These are phyloP conservation scores for Sporothrix brunneoviolacea DNA, from an alignment of 2,329 filamentous ascomycete genomes.

Conservation along the genomic window DNA sequence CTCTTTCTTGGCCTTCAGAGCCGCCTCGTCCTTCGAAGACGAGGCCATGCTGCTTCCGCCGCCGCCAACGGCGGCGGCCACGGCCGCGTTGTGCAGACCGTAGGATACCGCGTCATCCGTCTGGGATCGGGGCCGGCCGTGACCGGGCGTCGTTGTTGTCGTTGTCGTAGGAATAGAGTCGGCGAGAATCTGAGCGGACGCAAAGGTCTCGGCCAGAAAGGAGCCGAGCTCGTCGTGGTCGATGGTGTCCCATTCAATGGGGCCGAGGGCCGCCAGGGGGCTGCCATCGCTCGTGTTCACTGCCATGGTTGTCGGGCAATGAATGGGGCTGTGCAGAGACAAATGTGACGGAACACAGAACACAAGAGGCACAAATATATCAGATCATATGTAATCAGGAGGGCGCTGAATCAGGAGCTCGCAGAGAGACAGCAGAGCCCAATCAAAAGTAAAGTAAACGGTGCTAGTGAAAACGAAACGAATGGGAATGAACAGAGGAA, in stretches of 20 bases:
- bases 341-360: neutral
- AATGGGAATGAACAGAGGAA: no score
- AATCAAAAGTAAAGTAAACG: neutral
- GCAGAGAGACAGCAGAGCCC: neutral
- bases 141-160: constrained; percentile 20
- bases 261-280: constrained; percentile 46
- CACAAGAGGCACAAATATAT: no score
- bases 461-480: neutral
- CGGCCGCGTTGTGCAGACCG: constrained; percentile 13
- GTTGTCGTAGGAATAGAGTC: constrained; percentile 12
- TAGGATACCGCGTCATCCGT: constrained; percentile 43
- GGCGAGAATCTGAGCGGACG: constrained; percentile 16
- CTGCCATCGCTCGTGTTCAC: constrained; percentile 20
- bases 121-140: constrained; percentile 46
- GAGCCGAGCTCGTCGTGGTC: constrained; percentile 10
- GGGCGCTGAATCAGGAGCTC: constrained; percentile 7
- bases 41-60: neutral
- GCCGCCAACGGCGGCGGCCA: no score
- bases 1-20: constrained; percentile 28
- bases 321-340: neutral
- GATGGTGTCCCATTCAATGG: constrained; percentile 40
- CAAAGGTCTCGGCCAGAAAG: constrained; percentile 16
- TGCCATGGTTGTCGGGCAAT: neutral
- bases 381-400: no score
- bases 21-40: neutral